Conservation (phyloP, 2,329 filamentous ascomycete genomes). For the Cercospora zeina region DNA sequence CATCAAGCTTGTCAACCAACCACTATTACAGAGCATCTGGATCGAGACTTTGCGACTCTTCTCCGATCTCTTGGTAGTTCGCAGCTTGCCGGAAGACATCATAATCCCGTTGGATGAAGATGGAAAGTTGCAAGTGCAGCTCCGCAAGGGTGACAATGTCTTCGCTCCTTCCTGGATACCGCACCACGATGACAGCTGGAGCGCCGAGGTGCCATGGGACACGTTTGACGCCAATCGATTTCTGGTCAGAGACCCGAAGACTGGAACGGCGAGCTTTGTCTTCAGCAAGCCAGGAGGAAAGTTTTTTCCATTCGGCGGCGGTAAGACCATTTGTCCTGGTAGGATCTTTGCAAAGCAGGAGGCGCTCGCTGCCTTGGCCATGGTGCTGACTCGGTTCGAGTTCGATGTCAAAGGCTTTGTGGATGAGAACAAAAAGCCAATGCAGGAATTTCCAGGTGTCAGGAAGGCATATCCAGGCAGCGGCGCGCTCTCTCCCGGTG, state of each 20-base stretch:
- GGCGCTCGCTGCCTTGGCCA: constrained; percentile 33
- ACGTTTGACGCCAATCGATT: constrained; percentile 38
- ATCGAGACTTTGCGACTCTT: constrained; percentile 41
- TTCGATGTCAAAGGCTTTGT: constrained; percentile 33
- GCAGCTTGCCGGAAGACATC: constrained; percentile 35
- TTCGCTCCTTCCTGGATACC: constrained; percentile 38
- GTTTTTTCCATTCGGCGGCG: constrained; percentile 40
- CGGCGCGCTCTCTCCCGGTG: constrained; percentile 33
- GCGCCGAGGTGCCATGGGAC: constrained; percentile 20
- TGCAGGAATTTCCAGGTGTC: constrained; percentile 29
- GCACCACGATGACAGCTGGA: constrained; percentile 37
- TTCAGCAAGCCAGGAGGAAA: constrained; percentile 35
- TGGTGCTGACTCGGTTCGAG: constrained; percentile 34
- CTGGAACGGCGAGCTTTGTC: constrained; percentile 32
- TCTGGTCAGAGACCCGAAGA: constrained; percentile 33
- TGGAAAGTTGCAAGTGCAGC: constrained; percentile 28
- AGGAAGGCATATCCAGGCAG: constrained; percentile 31
- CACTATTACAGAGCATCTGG: constrained; percentile 41
- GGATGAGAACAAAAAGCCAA: constrained; percentile 30
- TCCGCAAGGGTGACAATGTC: constrained; percentile 35
- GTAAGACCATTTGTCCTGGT: constrained; percentile 35
- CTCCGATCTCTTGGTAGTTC: constrained; percentile 38
- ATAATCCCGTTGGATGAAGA: constrained; percentile 35
- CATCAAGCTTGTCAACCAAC: constrained; percentile 33
- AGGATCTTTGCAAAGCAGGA: constrained; percentile 39